Evolutionary conservation across 2,329 filamentous ascomycete genomes (phyloP), one percentile per base, ranked within the genome.

Genomic region (Talaromyces amestolkiae): DNA sequence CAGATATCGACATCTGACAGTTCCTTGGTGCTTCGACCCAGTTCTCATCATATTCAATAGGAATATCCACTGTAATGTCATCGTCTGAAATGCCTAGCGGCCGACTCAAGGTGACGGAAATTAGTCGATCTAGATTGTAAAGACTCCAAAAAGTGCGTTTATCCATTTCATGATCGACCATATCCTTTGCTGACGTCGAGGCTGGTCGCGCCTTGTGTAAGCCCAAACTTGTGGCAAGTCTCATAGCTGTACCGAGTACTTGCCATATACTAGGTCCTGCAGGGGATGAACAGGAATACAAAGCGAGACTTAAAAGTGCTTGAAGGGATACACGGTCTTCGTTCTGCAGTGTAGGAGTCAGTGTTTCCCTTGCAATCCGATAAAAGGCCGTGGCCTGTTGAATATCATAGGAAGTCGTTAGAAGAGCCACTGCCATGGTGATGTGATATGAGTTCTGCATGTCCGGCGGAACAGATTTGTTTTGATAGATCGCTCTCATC

Each of bases 71-170:
- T 35, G 73, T 76, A 65, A 80, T 80, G 60, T 80, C 78, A 41
- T 80, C 76, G 64, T 80, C 78, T 3, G 78, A 72, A 49, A 80
- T 76, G 3, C 78, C 78, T 15, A 80, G 65, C 3, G 78, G 78
- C 31, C 78, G 75, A 15, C 76, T 76, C 0, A 80, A 67, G 0
- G 78, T 80, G 31, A 76, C 75, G 0, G 78, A 75, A 51, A 78
- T 78, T 33, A 79, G 71, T 22, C 78, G 73, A 60, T 80, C 78
- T 2, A 80, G 72, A n/a, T 79, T 80, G 65, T 80, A 80, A 8
- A 79, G 70, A 69, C 77, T 78, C 78, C 78, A 80, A 65, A 80
- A 80, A 1, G 75, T 76, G n/a, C 78, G 76, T 63, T 79, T 80
- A 2, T 74, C 69, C 73, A 79, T 76, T 61, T 80, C 77, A 35